Conservation (phyloP, 2,329 filamentous ascomycete species). For the Aureobasidium subglaciale region DNA sequence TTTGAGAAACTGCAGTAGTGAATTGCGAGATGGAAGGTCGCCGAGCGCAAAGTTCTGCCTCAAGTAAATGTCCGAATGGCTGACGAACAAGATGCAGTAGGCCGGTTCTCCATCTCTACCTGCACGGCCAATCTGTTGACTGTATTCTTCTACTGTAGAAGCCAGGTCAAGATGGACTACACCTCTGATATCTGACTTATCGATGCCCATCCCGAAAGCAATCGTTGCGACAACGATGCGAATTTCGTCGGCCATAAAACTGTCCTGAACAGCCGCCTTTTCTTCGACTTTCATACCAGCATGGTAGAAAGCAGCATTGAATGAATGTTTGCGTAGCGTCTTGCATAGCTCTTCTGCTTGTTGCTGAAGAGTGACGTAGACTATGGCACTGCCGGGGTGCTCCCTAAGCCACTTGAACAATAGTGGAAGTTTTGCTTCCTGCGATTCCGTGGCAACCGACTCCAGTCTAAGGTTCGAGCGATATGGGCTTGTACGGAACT, state of each 20-base stretch:
- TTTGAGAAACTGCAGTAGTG: slow-evolving; percentile 42
- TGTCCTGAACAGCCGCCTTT: slow-evolving; percentile 44
- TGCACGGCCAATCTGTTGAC: slow-evolving; percentile 51
- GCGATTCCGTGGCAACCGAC: slow-evolving; percentile 38
- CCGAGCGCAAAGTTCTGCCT: slow-evolving; percentile 54
- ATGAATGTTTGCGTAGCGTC: slow-evolving; percentile 31
- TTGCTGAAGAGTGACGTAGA: slow-evolving; percentile 55
- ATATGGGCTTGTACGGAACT: slow-evolving; percentile 55
- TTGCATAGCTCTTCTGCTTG: slow-evolving; percentile 42
- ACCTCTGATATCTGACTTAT: slow-evolving; percentile 50
- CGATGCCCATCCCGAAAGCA: slow-evolving; percentile 55
- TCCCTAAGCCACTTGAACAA: slow-evolving; percentile 43
- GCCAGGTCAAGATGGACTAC: slow-evolving; percentile 49
- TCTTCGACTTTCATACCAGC: slow-evolving; percentile 42
- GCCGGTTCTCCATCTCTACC: slow-evolving; percentile 48
- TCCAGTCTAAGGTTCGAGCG: slow-evolving; percentile 51
- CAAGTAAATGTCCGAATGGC: slow-evolving; percentile 50
- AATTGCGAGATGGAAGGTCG: slow-evolving; percentile 49
- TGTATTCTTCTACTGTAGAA: slow-evolving; percentile 50
- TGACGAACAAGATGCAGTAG: slow-evolving; percentile 52
- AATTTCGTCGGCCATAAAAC: slow-evolving; percentile 43
- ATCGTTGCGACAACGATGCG: slow-evolving; percentile 49
- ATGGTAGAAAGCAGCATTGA: slow-evolving; percentile 43
- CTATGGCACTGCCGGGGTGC: slow-evolving; percentile 50
- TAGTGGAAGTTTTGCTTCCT: slow-evolving; percentile 40